Conservation (phyloP, 306 rosid genomes). For the Gillenia trifoliata region DNA sequence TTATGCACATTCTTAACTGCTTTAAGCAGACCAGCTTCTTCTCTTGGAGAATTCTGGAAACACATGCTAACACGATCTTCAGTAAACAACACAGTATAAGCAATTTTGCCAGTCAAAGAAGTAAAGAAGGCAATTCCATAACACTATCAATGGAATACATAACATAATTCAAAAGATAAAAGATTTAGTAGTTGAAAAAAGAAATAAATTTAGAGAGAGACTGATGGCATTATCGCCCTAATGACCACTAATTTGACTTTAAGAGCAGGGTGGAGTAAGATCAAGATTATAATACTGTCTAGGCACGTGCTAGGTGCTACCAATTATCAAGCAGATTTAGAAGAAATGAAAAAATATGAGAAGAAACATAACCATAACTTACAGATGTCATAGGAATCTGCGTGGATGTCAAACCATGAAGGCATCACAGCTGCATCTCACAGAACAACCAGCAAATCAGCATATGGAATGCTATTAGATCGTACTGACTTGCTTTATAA, state of each 20-base stretch:
- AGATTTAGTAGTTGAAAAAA: background rate
- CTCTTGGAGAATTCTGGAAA: slow-evolving; percentile 69
- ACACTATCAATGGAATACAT: background rate
- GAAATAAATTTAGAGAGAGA: background rate
- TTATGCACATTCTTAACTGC: slow-evolving; percentile 79
- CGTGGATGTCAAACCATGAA: slow-evolving; percentile 87
- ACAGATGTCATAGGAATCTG: slow-evolving; percentile 73
- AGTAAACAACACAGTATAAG: background rate
- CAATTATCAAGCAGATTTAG: background rate
- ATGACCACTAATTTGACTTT: background rate
- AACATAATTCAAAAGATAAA: background rate
- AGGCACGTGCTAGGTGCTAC: background rate
- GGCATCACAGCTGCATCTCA: slow-evolving; percentile 77
- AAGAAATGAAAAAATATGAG: background rate
- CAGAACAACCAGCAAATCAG: slow-evolving; percentile 26
- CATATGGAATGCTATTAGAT: background rate
- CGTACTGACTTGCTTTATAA: background rate
- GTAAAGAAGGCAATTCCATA: no score
- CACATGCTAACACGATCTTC: background rate
- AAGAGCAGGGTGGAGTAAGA: background rate
- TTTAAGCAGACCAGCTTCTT: slow-evolving; percentile 58
- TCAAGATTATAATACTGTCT: background rate
- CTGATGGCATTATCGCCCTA: background rate
- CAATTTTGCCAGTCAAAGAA: background rate
- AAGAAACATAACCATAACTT: slow-evolving; percentile 26